Conservation (phyloP, 2,329 filamentous ascomycete species). For the Microdochium paspali region DNA sequence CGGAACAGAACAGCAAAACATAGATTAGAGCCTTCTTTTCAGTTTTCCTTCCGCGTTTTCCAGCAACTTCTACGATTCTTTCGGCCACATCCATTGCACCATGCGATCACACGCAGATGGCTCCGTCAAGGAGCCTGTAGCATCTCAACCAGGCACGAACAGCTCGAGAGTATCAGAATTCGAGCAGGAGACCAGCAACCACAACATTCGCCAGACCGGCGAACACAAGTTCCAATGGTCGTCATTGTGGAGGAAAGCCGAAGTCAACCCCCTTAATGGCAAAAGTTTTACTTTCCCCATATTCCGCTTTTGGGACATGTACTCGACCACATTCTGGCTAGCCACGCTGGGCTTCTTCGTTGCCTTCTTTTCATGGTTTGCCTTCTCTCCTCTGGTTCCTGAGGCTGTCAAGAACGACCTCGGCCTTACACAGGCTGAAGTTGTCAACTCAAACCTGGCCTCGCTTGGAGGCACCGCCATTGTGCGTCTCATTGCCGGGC, state of each 20-base stretch:
- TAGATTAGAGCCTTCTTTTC: neutral
- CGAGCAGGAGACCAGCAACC: neutral
- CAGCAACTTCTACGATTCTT: neutral
- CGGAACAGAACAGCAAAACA: neutral
- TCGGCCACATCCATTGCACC: neutral
- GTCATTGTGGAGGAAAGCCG: conserved; percentile 44
- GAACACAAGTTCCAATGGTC: conserved; percentile 1
- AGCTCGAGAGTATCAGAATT: neutral
- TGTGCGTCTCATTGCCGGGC: conserved; percentile 68
- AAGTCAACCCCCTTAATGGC: conserved; percentile 73
- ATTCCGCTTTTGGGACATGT: conserved; percentile 67
- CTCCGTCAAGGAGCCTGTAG: neutral
- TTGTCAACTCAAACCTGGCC: conserved; percentile 86
- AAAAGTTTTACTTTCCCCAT: conserved; percentile 76
- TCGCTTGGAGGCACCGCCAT: conserved; percentile 68
- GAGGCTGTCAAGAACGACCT: conserved; percentile 76
- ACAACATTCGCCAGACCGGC: neutral
- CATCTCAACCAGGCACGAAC: neutral
- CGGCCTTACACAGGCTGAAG: conserved; percentile 56
- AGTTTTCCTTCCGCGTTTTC: neutral
- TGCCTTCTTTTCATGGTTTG: conserved; percentile 53
- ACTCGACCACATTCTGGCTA: conserved; percentile 86
- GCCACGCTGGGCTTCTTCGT: conserved; percentile 81
- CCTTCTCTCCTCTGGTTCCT: conserved; percentile 74
- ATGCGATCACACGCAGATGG: neutral